These are phyloP conservation scores for Leersia perrieri DNA, from an alignment of 176 grass and related monocot genomes.

Conservation along the genomic window DNA sequence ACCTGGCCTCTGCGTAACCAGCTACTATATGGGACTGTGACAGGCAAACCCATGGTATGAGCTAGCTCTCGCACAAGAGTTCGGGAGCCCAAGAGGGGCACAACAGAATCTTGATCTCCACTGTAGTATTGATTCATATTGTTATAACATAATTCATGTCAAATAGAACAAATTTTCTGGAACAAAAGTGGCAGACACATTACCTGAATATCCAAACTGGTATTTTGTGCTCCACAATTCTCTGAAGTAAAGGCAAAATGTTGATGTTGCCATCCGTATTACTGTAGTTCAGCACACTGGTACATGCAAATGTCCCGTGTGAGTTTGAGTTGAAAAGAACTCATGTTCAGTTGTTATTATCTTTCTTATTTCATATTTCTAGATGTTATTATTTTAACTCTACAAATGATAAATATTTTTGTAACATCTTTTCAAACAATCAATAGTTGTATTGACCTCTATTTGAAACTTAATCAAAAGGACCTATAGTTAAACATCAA, in stretches of 20 bases:
- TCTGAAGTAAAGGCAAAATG: slow-evolving; percentile 81
- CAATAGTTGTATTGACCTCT: background rate
- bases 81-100: slow-evolving; percentile 79
- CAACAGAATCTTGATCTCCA: slow-evolving; percentile 97
- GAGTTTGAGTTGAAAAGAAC: slow-evolving; percentile 20
- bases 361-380: background rate
- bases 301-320: slow-evolving; percentile 3
- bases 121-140: slow-evolving; percentile 36
- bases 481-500: background rate
- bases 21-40: slow-evolving; percentile 72
- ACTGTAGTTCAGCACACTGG: slow-evolving; percentile 87
- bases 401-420: background rate
- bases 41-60: slow-evolving; percentile 61
- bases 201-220: slow-evolving; percentile 97
- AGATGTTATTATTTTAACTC: background rate
- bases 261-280: slow-evolving; percentile 70
- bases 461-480: background rate
- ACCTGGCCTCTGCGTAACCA: slow-evolving; percentile 93
- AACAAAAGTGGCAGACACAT: background rate
- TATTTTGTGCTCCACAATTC: slow-evolving; percentile 82
- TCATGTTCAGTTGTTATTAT: background rate
- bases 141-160: background rate
- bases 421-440: background rate
- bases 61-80: slow-evolving; percentile 91
- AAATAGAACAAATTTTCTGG: background rate